Percentiles rank a stretch among this genome's conserved stretches.
Conservation (phyloP, 352 stramenopile genomes). For the Phytophthora lateralis region DNA sequence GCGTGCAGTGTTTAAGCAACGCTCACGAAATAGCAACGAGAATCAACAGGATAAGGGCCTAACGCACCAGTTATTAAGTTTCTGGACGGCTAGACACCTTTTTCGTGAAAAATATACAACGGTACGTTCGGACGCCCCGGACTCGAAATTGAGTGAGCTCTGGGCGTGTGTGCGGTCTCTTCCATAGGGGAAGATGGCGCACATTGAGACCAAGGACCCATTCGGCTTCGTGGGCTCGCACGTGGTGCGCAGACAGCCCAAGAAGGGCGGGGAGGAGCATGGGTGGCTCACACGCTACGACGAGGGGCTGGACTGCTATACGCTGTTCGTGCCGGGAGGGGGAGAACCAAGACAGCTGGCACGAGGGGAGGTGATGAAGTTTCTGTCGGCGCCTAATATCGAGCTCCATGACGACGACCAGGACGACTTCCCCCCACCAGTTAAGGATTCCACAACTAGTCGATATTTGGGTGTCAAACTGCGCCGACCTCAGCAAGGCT, state of each 20-base stretch:
- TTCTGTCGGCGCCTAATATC: slow-evolving; percentile 59
- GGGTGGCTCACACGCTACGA: slow-evolving; percentile 81
- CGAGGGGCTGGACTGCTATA: slow-evolving; percentile 61
- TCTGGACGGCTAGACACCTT: background rate
- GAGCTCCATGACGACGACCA: slow-evolving; percentile 52
- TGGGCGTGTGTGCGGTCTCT: slow-evolving; percentile 9
- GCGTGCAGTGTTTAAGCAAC: slow-evolving; percentile 17
- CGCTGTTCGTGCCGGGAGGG: slow-evolving; percentile 59
- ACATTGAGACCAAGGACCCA: slow-evolving; percentile 59
- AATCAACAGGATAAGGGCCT: slow-evolving; percentile 3
- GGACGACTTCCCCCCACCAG: slow-evolving; percentile 51
- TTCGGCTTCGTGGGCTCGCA: slow-evolving; percentile 71
- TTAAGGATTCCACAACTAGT: slow-evolving; percentile 52
- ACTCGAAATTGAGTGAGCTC: slow-evolving; percentile 20
- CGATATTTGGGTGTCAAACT: slow-evolving; percentile 60
- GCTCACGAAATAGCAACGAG: slow-evolving; percentile 7
- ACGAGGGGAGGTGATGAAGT: slow-evolving; percentile 67
- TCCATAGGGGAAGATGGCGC: slow-evolving; percentile 28
- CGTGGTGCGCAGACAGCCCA: slow-evolving; percentile 43
- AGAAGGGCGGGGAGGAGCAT: slow-evolving; percentile 39
- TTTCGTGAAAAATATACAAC: slow-evolving; percentile 14
- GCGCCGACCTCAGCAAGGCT: slow-evolving; percentile 14
- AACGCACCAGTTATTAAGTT: slow-evolving; percentile 1
- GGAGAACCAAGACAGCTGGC: slow-evolving; percentile 40
- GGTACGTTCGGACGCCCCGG: slow-evolving; percentile 1